Evolutionary conservation across 257 asterid species (phyloP).

Genomic region (Parsonsia alboflavescens): DNA sequence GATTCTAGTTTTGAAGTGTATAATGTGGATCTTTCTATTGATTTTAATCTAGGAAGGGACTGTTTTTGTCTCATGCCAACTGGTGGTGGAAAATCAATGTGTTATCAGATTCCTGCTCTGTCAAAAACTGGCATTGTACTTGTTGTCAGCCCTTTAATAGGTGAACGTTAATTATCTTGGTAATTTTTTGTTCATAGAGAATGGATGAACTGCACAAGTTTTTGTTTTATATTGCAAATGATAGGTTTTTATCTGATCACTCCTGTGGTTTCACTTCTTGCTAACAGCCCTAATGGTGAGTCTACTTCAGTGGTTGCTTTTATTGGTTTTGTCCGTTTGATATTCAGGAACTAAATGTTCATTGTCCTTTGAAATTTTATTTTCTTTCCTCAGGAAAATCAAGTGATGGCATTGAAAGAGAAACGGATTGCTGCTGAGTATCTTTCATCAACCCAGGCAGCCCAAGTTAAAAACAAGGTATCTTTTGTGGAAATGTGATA

Average conservation of each 20-base stretch:
- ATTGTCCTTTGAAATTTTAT: background rate
- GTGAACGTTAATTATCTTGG: constrained; percentile 42
- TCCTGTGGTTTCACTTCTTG: constrained; percentile 14
- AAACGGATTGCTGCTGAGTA: constrained; percentile 83
- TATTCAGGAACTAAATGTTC: background rate
- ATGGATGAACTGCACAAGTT: constrained; percentile 44
- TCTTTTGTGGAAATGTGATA: constrained; percentile 2
- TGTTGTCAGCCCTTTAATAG: constrained; percentile 93
- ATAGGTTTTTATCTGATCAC: constrained; percentile 39
- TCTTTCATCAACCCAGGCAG: constrained; percentile 86
- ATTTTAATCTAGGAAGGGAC: constrained; percentile 61
- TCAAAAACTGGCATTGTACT: constrained; percentile 88
- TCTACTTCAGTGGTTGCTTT: constrained; percentile 9
- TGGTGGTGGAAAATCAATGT: constrained; percentile 98
- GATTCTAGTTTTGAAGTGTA: background rate
- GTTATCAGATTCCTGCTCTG: constrained; percentile 89
- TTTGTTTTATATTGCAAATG: constrained; percentile 36
- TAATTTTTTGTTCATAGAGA: constrained; percentile 16
- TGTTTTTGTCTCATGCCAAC: constrained; percentile 98
- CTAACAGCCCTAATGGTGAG: constrained; percentile 87
- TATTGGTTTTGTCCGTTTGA: background rate
- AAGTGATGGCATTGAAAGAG: constrained; percentile 74
- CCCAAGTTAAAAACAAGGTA: constrained; percentile 68
- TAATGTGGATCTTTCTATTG: background rate
- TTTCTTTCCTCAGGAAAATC: constrained; percentile 63